Evolutionary conservation across 176 grass and related monocot genomes (phyloP), one percentile per base, ranked within the genome.

Genomic region (Oryza rufipogon): DNA sequence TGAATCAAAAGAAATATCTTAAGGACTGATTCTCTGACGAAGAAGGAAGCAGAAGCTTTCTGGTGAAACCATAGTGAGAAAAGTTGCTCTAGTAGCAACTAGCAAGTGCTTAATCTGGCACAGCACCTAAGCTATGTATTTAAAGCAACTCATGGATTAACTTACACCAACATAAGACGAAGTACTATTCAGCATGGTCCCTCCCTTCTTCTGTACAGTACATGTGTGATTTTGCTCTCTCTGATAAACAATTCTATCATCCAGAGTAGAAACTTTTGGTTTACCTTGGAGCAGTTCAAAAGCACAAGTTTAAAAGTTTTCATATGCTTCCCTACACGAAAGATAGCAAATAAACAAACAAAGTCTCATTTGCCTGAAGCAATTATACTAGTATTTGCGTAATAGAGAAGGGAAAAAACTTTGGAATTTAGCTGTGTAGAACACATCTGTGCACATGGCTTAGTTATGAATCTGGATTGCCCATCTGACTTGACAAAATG

Each of bases 401-500:
- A 4, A n/a, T 16, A 39, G 30, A 80, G 85, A 75, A 58, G 61
- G 44, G 45, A 75, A 80, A 86, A 2, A 19, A 6, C 6, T 39
- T 78, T 82, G 78, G 83, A 77, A 52, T 85, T 77, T 72, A 34
- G 82, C 15, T 45, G 71, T 51, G 72, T 36, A 34, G 0, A 80
- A 49, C 64, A 80, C 20, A 73, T 81, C 64, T 75, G 77, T 65
- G 73, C 88, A 86, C 88, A 82, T 82, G 77, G 54, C n/a, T 9
- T 28, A 11, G 64, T 42, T 46, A 75, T 71, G 71, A 82, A 49
- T 32, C 28, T 76, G 20, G 63, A 60, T 71, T 61, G 34, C 78
- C 9, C 63, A 60, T 76, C 68, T 60, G 64, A 60, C 51, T 30
- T 60, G 52, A 10, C 16, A 38, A 77, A 51, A 65, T 64, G 46